These are phyloP conservation scores for Solanum paucissectum DNA, from an alignment of 257 asterid species.

Conservation along the genomic window DNA sequence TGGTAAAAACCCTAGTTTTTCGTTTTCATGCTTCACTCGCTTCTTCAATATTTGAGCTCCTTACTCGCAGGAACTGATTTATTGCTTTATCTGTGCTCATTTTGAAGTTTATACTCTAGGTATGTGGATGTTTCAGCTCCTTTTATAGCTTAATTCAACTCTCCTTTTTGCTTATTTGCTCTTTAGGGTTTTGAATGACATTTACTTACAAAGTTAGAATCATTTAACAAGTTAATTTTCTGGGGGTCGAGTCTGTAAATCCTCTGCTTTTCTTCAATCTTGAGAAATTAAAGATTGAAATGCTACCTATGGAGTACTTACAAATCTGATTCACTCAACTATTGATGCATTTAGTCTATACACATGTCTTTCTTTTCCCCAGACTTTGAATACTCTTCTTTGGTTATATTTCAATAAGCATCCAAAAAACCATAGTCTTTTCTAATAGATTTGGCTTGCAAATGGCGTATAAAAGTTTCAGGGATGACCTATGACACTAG, in stretches of 20 bases:
- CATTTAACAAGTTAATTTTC: neutral
- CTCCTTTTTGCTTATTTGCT: neutral
- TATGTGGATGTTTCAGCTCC: conserved; percentile 16
- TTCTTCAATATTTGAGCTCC: neutral
- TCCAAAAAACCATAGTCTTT: neutral
- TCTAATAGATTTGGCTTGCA: neutral
- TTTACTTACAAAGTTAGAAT: neutral
- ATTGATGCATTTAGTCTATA: neutral
- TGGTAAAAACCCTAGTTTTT: conserved; percentile 8
- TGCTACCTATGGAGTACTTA: neutral
- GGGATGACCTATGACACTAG: neutral
- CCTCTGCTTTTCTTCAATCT: neutral
- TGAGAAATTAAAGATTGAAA: neutral
- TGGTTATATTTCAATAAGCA: neutral
- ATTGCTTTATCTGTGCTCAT: conserved; percentile 2
- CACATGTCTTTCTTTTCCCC: neutral
- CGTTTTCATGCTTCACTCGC: conserved; percentile 1
- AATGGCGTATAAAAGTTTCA: neutral
- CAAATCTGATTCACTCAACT: neutral
- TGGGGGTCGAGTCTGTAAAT: neutral
- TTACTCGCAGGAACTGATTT: neutral
- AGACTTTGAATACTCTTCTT: neutral
- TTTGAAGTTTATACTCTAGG: conserved; percentile 8
- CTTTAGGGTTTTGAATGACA: conserved; percentile 33
- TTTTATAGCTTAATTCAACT: conserved; percentile 1